Evolutionary conservation across 208 protist genomes (phyloP), one percentile per base, ranked within the genome.

Genomic region (Wallacemonas sp.): DNA sequence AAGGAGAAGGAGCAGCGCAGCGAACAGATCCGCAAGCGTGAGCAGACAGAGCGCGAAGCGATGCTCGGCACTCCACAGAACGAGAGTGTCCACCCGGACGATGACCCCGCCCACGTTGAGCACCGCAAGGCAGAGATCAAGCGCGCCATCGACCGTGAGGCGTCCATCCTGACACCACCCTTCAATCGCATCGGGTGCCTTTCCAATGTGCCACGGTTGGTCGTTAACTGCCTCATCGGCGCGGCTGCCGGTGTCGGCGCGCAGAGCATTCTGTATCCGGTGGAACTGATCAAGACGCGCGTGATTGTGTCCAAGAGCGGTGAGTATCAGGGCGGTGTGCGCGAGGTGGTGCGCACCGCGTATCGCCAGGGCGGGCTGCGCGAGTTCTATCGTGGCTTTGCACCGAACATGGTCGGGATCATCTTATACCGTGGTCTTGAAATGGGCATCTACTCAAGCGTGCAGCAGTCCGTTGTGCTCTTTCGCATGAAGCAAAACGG

Each of bases 221-320:
- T 69, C n/a, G 74, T 94, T 30, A 92, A 95, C 70, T 98, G 92
- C 66, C 64, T 69, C 54, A 90, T 94, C 56, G 90, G 90, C 26
- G 82, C 94, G 16, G 75, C 72, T 3, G 89, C 92, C 4, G 94
- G 94, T 2, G 74, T 95, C 33, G 87, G 82, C n/a, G 84, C 88
- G 21, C 94, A 98, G 70, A 79, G 83, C 24, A 58, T 92, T 17
- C 65, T 97, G 11, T 97, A 97, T 71, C 94, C 94, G 5, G 32
- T 98, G 19, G 91, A 98, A 70, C 85, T 97, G n/a, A 74, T 97
- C 21, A 97, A 97, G 68, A 98, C 94, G 29, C 82, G 93, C 16
- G 83, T 94, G 27, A 71, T 78, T 1, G 93, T 95, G 4, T 87
- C 93, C 34, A 79, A 78, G 30, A 85, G 36, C 41, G 74, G 63